Evolutionary conservation across 805 yeast species (phyloP).

Genomic region (Scheffersomyces spartinae): DNA sequence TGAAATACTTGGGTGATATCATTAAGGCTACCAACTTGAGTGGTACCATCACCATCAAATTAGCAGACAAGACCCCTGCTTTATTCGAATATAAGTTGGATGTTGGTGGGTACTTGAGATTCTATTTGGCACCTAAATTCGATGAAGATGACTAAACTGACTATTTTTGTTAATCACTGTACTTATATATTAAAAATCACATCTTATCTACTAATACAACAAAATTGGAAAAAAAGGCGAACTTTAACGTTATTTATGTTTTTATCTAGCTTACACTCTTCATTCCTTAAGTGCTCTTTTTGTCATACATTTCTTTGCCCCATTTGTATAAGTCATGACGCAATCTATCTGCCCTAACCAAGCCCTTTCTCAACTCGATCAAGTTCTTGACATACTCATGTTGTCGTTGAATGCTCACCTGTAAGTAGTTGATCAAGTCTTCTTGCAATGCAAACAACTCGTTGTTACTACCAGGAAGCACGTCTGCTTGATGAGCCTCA

Average conservation of each 20-base stretch:
- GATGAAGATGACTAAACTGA: conserved; percentile 65
- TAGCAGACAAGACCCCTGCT: conserved; percentile 89
- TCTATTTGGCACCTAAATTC: conserved; percentile 95
- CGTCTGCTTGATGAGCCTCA: conserved; percentile 16
- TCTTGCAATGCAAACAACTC: conserved; percentile 50
- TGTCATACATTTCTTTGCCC: conserved; percentile 82
- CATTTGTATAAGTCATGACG: conserved; percentile 63
- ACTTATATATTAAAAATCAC: too few relatives aligned
- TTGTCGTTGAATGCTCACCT: conserved; percentile 34
- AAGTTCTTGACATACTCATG: conserved; percentile 81
- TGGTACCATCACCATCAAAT: conserved; percentile 64
- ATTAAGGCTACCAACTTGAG: conserved; percentile 83
- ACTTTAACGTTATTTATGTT: too few relatives aligned
- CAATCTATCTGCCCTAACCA: conserved; percentile 68
- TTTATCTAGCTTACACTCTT: too few relatives aligned
- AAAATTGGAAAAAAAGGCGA: too few relatives aligned
- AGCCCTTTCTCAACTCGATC: conserved; percentile 58
- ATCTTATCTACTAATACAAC: too few relatives aligned
- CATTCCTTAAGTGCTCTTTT: too few relatives aligned
- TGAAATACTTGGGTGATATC: conserved; percentile 82
- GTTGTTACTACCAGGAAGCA: conserved; percentile 10
- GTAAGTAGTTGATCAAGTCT: conserved; percentile 30
- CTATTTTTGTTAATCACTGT: too few relatives aligned
- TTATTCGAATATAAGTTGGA: conserved; percentile 84
- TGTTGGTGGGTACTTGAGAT: conserved; percentile 80